Percentiles rank a stretch among this genome's conserved stretches.
Conservation (phyloP, 768 basidiomycete genomes). For the Daedaleopsis sinensis region DNA sequence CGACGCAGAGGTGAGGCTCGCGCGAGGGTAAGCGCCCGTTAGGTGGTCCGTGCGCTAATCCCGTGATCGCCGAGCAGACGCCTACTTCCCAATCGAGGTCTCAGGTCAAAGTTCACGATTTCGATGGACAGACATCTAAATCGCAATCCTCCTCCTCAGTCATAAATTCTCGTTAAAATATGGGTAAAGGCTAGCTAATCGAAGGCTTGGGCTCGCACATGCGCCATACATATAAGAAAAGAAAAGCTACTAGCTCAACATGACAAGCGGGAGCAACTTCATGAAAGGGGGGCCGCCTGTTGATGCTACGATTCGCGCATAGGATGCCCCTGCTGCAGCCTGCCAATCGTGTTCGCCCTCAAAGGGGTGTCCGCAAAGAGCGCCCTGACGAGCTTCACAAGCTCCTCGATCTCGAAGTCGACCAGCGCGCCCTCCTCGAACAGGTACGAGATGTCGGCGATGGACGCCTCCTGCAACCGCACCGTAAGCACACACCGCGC, state of each 20-base stretch:
- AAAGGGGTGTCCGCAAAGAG: slow-evolving; percentile 87
- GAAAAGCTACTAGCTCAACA: no score
- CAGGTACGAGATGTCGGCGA: slow-evolving; percentile 89
- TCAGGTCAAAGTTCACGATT: background rate
- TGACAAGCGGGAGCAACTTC: no score
- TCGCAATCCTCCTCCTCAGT: background rate
- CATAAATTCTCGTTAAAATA: no score
- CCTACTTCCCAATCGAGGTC: background rate
- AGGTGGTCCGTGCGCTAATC: slow-evolving; percentile 26
- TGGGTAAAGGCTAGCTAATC: no score
- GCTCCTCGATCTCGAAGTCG: slow-evolving; percentile 85
- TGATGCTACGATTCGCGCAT: slow-evolving; percentile 6
- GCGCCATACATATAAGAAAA: no score
- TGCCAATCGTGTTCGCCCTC: slow-evolving; percentile 80
- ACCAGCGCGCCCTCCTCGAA: slow-evolving; percentile 90
- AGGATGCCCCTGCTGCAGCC: slow-evolving; percentile 66
- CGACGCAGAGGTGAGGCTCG: background rate
- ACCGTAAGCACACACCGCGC: background rate
- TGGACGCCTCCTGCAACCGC: slow-evolving; percentile 75
- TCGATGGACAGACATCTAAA: background rate
- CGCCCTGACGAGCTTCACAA: slow-evolving; percentile 79
- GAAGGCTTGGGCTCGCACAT: no score
- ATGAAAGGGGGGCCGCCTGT: no score
- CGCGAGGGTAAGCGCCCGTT: background rate
- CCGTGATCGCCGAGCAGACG: slow-evolving; percentile 3